Base-by-base conservation (phyloP, 208 protist genomes). In the Leishmania turanica region DNA sequence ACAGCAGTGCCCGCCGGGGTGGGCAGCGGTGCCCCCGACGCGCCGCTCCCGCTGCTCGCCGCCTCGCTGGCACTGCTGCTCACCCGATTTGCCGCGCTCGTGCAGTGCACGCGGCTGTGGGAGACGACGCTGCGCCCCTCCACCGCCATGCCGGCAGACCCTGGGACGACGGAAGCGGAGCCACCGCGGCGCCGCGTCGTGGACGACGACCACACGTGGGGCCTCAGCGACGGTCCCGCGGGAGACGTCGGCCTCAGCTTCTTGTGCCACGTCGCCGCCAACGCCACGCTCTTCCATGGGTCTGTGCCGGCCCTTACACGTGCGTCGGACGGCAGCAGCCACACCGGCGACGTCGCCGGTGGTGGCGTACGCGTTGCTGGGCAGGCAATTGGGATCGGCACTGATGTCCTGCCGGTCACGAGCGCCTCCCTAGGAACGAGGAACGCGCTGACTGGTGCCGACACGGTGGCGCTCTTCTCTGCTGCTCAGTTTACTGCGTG, bases 231-330 rank as follows among this genome's bases (percentile, higher is more conserved):
- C 53, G 72, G 5, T 31, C n/a, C 51, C 51, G 49, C 40, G 8
- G 69, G 37, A 3, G 76, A 80, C 51, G 51, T 64, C 27, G 76
- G 76, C 49, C 76, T 85, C 7, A 58, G 21, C n/a, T 85, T 85
- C 53, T 56, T 79, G 60, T 54, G 71, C 42, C 42, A 72, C 15
- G 54, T 37, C 1, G 74, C 78, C 5, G 82, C 82, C 2, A 68
- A 86, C 34, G 74, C 73, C 15, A 64, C 69, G 6, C 42, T 31
- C 58, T 86, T 86, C 40, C 75, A 68, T 42, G 66, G 47, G 0
- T 34, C 60, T 21, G 78, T 82, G 47, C 82, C 78, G 6, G 47
- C 73, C 0, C 47, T 86, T n/a, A 13, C 42, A 34, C 54, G 21
- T 21, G 62, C 34, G 49, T 24, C 51, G 72, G 72, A 76, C 19